A percentile compares a stretch with the other conserved stretches of the same genome.
Conservation (phyloP, 75 land plant genomes). For the Pinus tabuliformis region DNA sequence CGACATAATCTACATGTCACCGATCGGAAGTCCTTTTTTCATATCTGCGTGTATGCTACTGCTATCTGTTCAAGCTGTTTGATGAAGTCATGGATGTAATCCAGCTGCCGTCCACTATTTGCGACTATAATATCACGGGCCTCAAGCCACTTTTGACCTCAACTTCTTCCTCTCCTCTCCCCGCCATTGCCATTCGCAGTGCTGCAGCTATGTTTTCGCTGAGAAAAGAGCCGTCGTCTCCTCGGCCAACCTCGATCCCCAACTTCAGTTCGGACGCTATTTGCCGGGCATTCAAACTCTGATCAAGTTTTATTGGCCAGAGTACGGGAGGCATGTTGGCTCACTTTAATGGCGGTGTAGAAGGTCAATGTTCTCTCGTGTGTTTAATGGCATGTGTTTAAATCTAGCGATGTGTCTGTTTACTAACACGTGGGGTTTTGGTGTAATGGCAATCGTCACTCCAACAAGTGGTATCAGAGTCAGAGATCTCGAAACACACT, state of each 20-base stretch:
- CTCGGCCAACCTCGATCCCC: constrained; percentile 3
- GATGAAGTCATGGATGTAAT: background rate
- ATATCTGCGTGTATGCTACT: too few relatives aligned
- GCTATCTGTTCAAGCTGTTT: background rate
- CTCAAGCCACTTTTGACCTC: constrained; percentile 8
- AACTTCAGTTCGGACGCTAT: background rate
- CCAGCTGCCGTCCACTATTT: too few relatives aligned
- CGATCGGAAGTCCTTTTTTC: too few relatives aligned
- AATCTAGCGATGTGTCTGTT: too few relatives aligned
- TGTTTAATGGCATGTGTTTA: too few relatives aligned
- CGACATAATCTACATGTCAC: too few relatives aligned
- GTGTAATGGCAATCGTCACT: too few relatives aligned
- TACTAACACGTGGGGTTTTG: too few relatives aligned
- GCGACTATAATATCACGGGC: background rate
- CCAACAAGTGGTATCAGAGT: too few relatives aligned
- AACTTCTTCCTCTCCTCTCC: constrained; percentile 8
- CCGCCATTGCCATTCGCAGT: constrained; percentile 7
- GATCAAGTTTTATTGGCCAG: constrained; percentile 29
- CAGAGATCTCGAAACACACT: too few relatives aligned
- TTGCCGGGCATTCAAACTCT: constrained; percentile 17
- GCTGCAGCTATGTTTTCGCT: constrained; percentile 16
- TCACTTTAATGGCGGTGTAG: too few relatives aligned
- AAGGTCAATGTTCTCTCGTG: too few relatives aligned
- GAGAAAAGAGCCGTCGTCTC: background rate
- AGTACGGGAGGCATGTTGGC: constrained; percentile 8